Base-by-base conservation (phyloP, 2,329 filamentous ascomycete genomes). In the Aspergillus jensenii region DNA sequence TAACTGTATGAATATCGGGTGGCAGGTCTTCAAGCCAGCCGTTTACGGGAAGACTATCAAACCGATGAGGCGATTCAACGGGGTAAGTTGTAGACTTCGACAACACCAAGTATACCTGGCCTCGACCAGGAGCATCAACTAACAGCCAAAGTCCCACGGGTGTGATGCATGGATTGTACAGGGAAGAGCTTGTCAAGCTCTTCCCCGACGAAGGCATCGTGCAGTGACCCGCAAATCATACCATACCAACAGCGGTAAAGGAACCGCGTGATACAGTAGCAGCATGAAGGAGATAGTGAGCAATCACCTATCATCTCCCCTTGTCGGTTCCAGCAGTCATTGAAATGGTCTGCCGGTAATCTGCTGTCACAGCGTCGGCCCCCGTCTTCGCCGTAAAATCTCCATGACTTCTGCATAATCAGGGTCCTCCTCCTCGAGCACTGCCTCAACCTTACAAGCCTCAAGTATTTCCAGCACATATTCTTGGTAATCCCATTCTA, bases 271-370 rank as follows among this genome's bases (percentile, higher is more conserved):
- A 52, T 35, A 43, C 35, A 17, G 27, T 6, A 47, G 27, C 8
- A 31, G 3, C 8, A 31, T 11, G 3, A 8, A 4, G 9, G 9
- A 31, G 27, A 11, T 31, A 9, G 9, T 27, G 25, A 9, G 27
- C 9, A 31, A 31, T 31, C 1, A 8, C 9, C 1, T 31, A 8
- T 31, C 27, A 4, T 31, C 25, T 27, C 25, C 23, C 6, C 23
- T 5, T 27, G 6, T 12, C 31, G 23, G 23, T 33, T 17, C 19
- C 91, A 14, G 86, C 88, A 19, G 75, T 87, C 2, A 76, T n/a
- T 91, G 88, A 33, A 19, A 15, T 31, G 19, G 14, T 21, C 8
- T 31, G 17, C 15, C 7, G 2, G 35, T 52, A 25, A 14, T 47
- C 25, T 14, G 17, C 8, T 25, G 31, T 54, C 52, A 62, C 25